A percentile compares a stretch with the other conserved stretches of the same genome.
These are phyloP conservation scores for Russula lepida DNA, from an alignment of 768 basidiomycete genomes.

Conservation along the genomic window DNA sequence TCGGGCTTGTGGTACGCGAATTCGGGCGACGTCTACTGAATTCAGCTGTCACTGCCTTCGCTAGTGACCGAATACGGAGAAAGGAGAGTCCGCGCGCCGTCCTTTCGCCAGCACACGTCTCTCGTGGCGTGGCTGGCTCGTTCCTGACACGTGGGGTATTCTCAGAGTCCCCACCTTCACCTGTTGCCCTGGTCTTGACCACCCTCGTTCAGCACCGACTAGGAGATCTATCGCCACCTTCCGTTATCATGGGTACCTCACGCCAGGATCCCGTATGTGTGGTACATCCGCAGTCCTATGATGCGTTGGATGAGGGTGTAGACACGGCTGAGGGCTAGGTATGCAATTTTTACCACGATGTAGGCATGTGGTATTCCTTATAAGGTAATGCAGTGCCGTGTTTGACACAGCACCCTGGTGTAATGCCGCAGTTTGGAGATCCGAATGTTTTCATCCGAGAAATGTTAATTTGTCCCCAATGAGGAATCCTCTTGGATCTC, in stretches of 20 bases:
- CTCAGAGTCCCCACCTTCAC: not conserved
- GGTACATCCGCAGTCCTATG: not conserved
- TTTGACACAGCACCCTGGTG: not conserved
- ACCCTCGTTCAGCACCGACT: not conserved
- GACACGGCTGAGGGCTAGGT: not conserved
- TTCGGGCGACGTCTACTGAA: slow-evolving; percentile 9
- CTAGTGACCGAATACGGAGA: not conserved
- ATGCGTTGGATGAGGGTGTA: not conserved
- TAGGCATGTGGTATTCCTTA: not conserved
- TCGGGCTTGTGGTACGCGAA: slow-evolving; percentile 13
- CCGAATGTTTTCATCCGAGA: not conserved
- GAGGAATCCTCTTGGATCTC: not conserved
- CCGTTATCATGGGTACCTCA: slow-evolving; percentile 5
- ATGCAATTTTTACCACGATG: not conserved
- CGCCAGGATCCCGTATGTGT: not conserved
- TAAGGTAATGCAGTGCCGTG: not conserved
- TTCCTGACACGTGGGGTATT: slow-evolving; percentile 9
- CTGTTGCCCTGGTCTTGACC: slow-evolving; percentile 4
- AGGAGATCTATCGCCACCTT: not conserved
- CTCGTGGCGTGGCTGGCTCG: not conserved
- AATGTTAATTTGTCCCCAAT: not conserved
- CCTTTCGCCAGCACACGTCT: slow-evolving; percentile 13
- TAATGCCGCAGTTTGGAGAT: not conserved
- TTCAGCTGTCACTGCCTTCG: slow-evolving; percentile 4
- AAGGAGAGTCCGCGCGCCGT: not conserved